These are phyloP conservation scores for Hypoxylon rubiginosum DNA, from an alignment of 2,329 filamentous ascomycete genomes.

Conservation along the genomic window DNA sequence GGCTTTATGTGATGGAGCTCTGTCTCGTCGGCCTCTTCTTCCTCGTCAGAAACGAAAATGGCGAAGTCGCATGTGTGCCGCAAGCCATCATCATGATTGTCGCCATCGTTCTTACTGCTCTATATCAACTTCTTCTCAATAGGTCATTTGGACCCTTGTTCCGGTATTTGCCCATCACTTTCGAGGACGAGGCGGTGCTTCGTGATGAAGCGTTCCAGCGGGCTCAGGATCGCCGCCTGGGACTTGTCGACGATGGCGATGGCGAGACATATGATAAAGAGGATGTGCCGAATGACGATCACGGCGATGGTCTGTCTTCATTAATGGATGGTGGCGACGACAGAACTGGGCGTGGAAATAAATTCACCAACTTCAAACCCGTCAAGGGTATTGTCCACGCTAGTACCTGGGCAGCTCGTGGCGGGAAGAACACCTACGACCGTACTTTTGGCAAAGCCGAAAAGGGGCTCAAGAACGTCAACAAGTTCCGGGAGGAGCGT, in stretches of 20 bases:
- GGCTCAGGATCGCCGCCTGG: conserved; percentile 79
- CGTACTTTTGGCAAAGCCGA: conserved; percentile 60
- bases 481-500: conserved; percentile 63
- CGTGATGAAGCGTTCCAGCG: conserved; percentile 90
- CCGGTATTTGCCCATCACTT: conserved; percentile 90
- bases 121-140: conserved; percentile 87
- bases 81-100: conserved; percentile 91
- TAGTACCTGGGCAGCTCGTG: conserved; percentile 62
- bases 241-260: conserved; percentile 65
- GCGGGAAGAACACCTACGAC: conserved; percentile 63
- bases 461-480: conserved; percentile 58
- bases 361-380: conserved; percentile 54
- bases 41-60: conserved; percentile 72
- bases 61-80: conserved; percentile 71
- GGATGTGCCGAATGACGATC: conserved; percentile 56
- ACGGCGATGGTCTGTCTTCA: conserved; percentile 55
- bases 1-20: conserved; percentile 94
- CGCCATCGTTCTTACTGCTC: conserved; percentile 74
- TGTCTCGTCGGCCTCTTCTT: conserved; percentile 93
- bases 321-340: conserved; percentile 49
- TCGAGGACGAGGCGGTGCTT: conserved; percentile 94
- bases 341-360: conserved; percentile 46
- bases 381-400: conserved; percentile 64
- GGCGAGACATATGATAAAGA: conserved; percentile 62
- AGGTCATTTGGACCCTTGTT: conserved; percentile 86